Base-by-base conservation (phyloP, 2,329 filamentous ascomycete species). In the Monilinia laxa region DNA sequence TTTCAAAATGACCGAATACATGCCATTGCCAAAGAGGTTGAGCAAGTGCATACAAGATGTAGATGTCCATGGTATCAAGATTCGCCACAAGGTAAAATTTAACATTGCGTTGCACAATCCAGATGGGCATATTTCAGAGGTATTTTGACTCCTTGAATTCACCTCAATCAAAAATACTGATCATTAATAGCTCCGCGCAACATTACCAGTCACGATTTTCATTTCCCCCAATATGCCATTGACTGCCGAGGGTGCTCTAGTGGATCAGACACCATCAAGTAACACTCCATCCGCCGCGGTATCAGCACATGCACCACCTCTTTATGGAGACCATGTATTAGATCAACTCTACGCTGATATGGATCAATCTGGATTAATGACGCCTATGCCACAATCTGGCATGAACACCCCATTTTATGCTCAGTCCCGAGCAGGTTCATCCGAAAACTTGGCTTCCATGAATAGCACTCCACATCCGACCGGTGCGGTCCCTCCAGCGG, bases 211-310 rank as follows among this genome's bases (percentile, higher is more conserved):
- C 20, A 92, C 92, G 65, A 89, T 99, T 51, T 97, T 97, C 79
- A 97, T 98, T 71, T 99, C 95, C 6, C 94, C 95, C 0, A 95
- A 95, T 75, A 87, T 97, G 73, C 90, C 92, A 0, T 86, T 97
- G 49, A 92, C 95, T 73, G 92, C 96, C 63, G 86, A 94, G 68
- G 95, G 96, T 73, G 89, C 91, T 73, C 84, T 98, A 2, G 81
- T 91, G 64, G 83, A 84, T 64, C 84, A 87, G 74, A 81, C 81
- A n/a, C 82, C 84, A 20, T 72, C 81, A 75, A 76, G 81, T 68
- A 40, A 11, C 25, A 78, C 82, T 72, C 76, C 81, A 68, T 77
- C 79, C 45, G 80, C 80, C 12, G 81, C 84, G 55, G 81, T 82
- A 52, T 83, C 87, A 52, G 81, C 86, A 25, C 84, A 85, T 35